Conservation (phyloP, 371 early-diverging fungal genomes). For the Rhizopus microsporus region DNA sequence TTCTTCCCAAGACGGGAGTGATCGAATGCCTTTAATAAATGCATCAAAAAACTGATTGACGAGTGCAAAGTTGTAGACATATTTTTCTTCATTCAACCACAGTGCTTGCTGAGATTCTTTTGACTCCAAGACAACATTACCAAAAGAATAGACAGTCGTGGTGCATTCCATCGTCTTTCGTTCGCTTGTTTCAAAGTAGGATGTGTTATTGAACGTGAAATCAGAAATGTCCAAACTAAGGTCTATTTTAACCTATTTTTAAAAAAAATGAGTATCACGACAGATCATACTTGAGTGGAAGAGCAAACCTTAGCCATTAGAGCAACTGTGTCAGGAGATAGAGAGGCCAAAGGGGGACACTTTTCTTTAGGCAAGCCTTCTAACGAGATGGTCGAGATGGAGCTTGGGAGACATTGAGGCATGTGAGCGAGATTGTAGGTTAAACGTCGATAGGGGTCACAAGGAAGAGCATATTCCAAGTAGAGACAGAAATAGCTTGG, state of each 20-base stretch:
- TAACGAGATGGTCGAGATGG: conserved; percentile 15
- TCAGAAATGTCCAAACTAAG: conserved; percentile 43
- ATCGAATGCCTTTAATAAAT: conserved; percentile 41
- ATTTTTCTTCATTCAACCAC: conserved; percentile 31
- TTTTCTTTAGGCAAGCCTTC: conserved; percentile 31
- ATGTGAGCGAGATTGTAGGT: conserved; percentile 43
- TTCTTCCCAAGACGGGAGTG: conserved; percentile 40
- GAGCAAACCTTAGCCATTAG: conserved; percentile 21
- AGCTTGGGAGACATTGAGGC: conserved; percentile 43
- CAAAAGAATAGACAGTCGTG: conserved; percentile 59
- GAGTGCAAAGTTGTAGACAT: conserved; percentile 46
- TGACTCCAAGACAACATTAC: conserved; percentile 51
- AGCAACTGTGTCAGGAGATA: neutral
- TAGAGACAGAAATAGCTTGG: conserved; percentile 52
- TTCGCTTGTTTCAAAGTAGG: conserved; percentile 45
- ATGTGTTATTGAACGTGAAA: conserved; percentile 38
- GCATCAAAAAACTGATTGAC: conserved; percentile 58
- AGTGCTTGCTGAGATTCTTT: conserved; percentile 47
- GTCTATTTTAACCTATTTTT: conserved; percentile 42
- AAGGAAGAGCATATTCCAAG: conserved; percentile 42
- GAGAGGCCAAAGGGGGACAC: conserved; percentile 30
- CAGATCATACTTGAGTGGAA: neutral
- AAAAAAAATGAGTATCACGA: neutral
- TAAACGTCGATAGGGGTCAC: conserved; percentile 36
- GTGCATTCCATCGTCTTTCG: conserved; percentile 48